A percentile compares a stretch with the other conserved stretches of the same genome.
phyloP scores from a whole-genome alignment of 208 protist species.

The Trichomonas tenax region DNA sequence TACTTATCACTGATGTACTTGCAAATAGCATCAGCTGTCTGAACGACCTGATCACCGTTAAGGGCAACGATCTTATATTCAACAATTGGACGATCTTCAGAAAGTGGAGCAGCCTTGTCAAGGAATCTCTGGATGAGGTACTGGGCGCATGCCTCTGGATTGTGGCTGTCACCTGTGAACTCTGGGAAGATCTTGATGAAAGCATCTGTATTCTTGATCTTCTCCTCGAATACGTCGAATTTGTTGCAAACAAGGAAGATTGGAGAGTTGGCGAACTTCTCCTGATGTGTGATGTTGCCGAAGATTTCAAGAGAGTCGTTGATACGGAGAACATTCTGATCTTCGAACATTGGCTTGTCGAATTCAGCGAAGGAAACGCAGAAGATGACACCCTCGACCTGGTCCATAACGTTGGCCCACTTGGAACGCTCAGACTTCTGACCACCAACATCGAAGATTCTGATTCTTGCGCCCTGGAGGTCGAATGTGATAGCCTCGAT shows the following conservation, averaged over 20 bases:
- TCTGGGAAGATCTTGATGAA: neutral
- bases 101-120: neutral
- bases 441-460: constrained; percentile 37
- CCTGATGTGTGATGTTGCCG: neutral
- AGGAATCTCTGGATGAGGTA: neutral
- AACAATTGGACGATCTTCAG: neutral
- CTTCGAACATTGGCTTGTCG: constrained; percentile 13
- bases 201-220: neutral
- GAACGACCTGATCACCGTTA: neutral
- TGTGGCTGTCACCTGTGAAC: neutral
- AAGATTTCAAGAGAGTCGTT: neutral
- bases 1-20: neutral
- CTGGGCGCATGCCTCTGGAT: neutral
- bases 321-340: neutral
- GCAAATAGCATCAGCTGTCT: neutral
- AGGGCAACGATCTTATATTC: neutral
- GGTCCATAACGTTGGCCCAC: constrained; percentile 36
- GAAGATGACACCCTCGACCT: constrained; percentile 9
- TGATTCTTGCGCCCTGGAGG: neutral
- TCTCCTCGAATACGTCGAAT: neutral
- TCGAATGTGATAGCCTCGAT: neutral
- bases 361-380: constrained; percentile 7
- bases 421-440: constrained; percentile 37
- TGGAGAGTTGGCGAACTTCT: neutral
- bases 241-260: constrained; percentile 18